These are phyloP conservation scores for Suillus tomentosus DNA, from an alignment of 768 basidiomycete genomes.

Conservation along the genomic window DNA sequence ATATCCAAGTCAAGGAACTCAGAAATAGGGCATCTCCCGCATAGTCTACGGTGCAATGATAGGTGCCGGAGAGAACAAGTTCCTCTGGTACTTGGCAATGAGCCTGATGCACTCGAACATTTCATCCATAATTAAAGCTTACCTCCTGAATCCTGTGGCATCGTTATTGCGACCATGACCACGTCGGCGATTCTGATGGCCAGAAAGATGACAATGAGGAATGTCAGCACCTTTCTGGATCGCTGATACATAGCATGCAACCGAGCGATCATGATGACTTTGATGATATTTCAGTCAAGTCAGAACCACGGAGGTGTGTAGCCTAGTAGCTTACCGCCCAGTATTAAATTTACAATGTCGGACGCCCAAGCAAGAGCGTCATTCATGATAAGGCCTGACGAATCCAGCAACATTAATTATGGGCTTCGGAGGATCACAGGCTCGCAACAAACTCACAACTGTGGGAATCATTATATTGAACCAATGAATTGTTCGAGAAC, in stretches of 20 bases:
- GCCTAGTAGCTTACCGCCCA: neutral
- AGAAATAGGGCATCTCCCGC: neutral
- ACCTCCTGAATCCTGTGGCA: rapidly evolving
- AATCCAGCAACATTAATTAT: neutral
- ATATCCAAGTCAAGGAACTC: neutral
- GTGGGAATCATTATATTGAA: neutral
- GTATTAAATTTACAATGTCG: neutral
- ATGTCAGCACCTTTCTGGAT: neutral
- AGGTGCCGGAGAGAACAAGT: neutral
- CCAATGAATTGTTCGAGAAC: neutral
- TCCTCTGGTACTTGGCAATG: neutral
- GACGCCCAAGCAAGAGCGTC: rapidly evolving
- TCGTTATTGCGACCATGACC: neutral
- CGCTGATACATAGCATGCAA: neutral
- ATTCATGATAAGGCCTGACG: neutral
- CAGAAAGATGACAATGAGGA: neutral
- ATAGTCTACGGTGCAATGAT: neutral
- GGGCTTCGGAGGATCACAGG: neutral
- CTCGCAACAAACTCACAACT: neutral
- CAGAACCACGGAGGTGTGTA: neutral
- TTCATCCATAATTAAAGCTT: neutral
- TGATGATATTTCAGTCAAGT: neutral
- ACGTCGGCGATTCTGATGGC: neutral
- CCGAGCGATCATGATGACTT: neutral
- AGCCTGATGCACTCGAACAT: neutral